These are phyloP conservation scores for Cladophialophora immunda DNA, from an alignment of 2,329 filamentous ascomycete genomes.

Conservation along the genomic window DNA sequence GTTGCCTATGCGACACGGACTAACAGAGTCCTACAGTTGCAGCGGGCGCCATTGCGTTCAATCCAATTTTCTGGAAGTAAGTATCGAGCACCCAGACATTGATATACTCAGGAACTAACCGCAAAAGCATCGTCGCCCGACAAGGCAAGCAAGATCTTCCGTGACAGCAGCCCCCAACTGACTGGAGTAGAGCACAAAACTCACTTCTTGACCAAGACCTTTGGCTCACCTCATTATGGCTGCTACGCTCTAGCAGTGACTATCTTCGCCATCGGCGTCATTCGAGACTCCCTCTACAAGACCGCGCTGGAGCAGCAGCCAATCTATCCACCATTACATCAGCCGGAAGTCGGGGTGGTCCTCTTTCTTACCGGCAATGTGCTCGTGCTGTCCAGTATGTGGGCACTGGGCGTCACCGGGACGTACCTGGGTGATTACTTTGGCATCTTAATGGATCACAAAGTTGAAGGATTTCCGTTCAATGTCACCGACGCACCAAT, in stretches of 20 bases:
- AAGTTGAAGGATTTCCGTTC: conserved; percentile 95
- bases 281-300: conserved; percentile 90
- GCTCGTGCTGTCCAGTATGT: conserved; percentile 89
- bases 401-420: conserved; percentile 89
- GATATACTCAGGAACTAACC: conserved; percentile 24
- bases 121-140: conserved; percentile 77
- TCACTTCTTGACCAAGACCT: conserved; percentile 86
- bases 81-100: conserved; percentile 49
- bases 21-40: conserved; percentile 68
- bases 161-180: conserved; percentile 29
- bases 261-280: conserved; percentile 90
- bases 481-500: conserved; percentile 90
- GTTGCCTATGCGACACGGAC: conserved; percentile 1
- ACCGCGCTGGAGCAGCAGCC: conserved; percentile 79
- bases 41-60: conserved; percentile 84
- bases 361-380: conserved; percentile 80
- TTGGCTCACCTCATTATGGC: conserved; percentile 78
- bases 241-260: conserved; percentile 89
- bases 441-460: conserved; percentile 94
- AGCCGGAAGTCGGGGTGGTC: conserved; percentile 70
- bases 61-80: conserved; percentile 99
- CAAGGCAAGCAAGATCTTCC: conserved; percentile 65
- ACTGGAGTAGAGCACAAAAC: conserved; percentile 77
- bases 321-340: conserved; percentile 74
- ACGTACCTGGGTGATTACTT: conserved; percentile 99